Conservation (phyloP, 2,329 filamentous ascomycete species). For the Cytospora piceae region DNA sequence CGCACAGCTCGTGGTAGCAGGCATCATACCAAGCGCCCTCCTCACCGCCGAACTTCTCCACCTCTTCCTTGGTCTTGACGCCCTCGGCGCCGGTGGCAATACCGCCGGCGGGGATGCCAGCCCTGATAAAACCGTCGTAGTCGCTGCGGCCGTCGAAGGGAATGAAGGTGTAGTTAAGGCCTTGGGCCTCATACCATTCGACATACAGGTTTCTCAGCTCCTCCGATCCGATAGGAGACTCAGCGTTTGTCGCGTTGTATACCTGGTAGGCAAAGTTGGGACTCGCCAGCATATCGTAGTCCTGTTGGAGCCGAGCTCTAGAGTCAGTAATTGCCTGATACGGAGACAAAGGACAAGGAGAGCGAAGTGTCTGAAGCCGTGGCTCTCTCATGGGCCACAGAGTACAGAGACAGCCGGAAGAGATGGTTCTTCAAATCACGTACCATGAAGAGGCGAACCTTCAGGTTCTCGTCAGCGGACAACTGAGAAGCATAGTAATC, state of each 20-base stretch:
- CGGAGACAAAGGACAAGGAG: background rate
- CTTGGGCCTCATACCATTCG: slow-evolving; percentile 65
- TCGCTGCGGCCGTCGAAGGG: slow-evolving; percentile 80
- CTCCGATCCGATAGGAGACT: slow-evolving; percentile 71
- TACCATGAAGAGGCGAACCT: slow-evolving; percentile 65
- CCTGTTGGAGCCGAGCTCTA: slow-evolving; percentile 34
- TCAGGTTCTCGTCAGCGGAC: slow-evolving; percentile 59
- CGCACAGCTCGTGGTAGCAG: slow-evolving; percentile 66
- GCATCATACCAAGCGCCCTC: slow-evolving; percentile 64
- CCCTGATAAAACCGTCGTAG: slow-evolving; percentile 76
- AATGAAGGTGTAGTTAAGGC: slow-evolving; percentile 69
- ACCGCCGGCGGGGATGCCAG: slow-evolving; percentile 74
- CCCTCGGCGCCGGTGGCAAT: slow-evolving; percentile 79
- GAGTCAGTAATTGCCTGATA: background rate
- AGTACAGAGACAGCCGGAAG: background rate
- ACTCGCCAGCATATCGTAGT: slow-evolving; percentile 72
- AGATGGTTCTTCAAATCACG: background rate
- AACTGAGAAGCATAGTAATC: slow-evolving; percentile 63
- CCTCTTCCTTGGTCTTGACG: slow-evolving; percentile 71
- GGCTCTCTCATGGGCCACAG: background rate
- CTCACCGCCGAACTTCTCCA: slow-evolving; percentile 69
- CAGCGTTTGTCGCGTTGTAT: slow-evolving; percentile 72
- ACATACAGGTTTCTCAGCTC: slow-evolving; percentile 70
- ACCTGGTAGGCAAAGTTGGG: slow-evolving; percentile 70
- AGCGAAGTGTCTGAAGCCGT: background rate